A percentile compares a stretch with the other conserved stretches of the same genome.
These are phyloP conservation scores for Russula earlei DNA, from an alignment of 768 basidiomycete species.

Conservation along the genomic window DNA sequence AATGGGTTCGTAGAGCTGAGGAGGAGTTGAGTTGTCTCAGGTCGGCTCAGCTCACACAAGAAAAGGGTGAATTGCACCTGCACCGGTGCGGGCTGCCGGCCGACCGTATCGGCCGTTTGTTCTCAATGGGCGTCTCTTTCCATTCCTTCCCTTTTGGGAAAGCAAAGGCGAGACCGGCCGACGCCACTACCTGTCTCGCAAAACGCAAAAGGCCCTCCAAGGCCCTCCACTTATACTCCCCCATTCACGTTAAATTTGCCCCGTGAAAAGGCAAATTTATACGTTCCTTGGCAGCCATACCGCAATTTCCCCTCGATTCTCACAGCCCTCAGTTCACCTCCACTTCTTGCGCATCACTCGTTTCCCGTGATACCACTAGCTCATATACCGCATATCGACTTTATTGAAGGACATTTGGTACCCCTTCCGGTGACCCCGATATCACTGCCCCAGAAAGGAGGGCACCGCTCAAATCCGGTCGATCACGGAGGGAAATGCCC, in stretches of 20 bases:
- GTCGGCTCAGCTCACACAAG: not conserved
- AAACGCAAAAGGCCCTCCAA: too few species aligned
- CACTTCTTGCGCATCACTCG: too few species aligned
- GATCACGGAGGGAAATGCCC: slow-evolving; percentile 18
- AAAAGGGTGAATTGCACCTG: not conserved
- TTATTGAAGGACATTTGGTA: not conserved
- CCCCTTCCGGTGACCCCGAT: not conserved
- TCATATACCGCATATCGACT: not conserved
- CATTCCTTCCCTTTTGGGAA: too few species aligned
- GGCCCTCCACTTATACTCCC: too few species aligned
- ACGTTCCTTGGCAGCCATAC: not conserved
- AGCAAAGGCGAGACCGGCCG: too few species aligned
- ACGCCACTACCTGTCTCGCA: too few species aligned
- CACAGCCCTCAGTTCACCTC: too few species aligned
- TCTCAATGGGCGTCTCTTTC: too few species aligned
- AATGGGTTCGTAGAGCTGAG: not conserved
- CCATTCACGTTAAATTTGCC: too few species aligned
- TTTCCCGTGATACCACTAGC: not conserved
- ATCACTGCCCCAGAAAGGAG: not conserved
- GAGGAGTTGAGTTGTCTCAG: too few species aligned
- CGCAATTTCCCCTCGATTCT: slow-evolving; percentile 2
- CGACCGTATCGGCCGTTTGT: not conserved
- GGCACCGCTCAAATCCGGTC: slow-evolving; percentile 14
- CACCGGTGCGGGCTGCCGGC: not conserved
- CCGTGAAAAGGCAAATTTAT: too few species aligned